phyloP scores from a whole-genome alignment of 2,329 filamentous ascomycete species.

The Fusarium coffeatum region DNA sequence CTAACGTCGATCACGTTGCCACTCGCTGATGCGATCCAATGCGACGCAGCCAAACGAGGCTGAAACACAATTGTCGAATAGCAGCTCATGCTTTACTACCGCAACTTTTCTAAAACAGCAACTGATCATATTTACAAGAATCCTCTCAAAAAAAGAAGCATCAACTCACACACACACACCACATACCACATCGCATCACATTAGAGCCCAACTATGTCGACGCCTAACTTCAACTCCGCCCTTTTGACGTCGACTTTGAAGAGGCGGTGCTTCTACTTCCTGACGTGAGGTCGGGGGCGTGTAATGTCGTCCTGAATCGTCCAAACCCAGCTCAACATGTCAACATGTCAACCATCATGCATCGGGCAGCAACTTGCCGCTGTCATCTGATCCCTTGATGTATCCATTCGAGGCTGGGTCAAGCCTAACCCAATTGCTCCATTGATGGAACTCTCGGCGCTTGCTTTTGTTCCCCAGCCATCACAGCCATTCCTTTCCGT shows the following conservation, averaged over 20 bases:
- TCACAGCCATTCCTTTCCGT: constrained; percentile 9
- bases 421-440: neutral
- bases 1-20: constrained; percentile 43
- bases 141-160: constrained; percentile 3
- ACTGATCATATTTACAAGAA: constrained; percentile 19
- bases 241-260: constrained; percentile 3
- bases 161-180: neutral
- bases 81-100: constrained; percentile 12
- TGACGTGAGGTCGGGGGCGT: constrained; percentile 1
- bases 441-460: neutral
- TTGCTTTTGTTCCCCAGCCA: constrained; percentile 10
- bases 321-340: constrained; percentile 9
- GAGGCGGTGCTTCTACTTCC: constrained; percentile 1
- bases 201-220: constrained; percentile 31
- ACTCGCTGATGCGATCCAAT: constrained; percentile 37
- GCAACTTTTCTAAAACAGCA: constrained; percentile 11
- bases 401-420: constrained; percentile 9
- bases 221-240: constrained; percentile 22
- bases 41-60: constrained; percentile 40
- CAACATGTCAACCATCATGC: neutral
- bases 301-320: constrained; percentile 1
- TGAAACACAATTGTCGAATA: constrained; percentile 37
- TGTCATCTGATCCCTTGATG: constrained; percentile 10
- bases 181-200: neutral
- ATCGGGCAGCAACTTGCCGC: constrained; percentile 35